phyloP scores from a whole-genome alignment of 2,329 filamentous ascomycete genomes.

The Zymoseptoria passerinii region DNA sequence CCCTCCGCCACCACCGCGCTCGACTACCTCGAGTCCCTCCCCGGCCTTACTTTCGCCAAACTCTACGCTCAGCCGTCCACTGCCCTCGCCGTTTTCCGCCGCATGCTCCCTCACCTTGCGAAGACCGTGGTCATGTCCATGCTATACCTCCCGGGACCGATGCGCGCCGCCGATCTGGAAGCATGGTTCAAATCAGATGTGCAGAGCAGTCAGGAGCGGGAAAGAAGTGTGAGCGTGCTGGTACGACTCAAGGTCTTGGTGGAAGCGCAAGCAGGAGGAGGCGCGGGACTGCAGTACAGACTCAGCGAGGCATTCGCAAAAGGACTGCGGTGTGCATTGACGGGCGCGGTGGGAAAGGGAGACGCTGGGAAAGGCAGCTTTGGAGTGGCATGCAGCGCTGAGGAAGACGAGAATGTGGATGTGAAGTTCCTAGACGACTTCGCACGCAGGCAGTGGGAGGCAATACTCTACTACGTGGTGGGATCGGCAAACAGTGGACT shows the following conservation, averaged over 20 bases:
- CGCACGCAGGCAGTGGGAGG: constrained; percentile 86
- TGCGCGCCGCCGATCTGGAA: constrained; percentile 74
- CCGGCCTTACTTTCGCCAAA: constrained; percentile 79
- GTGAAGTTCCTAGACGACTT: constrained; percentile 72
- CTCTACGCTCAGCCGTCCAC: constrained; percentile 96
- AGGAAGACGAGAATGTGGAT: constrained; percentile 56
- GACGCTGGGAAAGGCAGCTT: constrained; percentile 83
- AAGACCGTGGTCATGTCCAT: constrained; percentile 95
- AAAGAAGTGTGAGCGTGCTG: constrained; percentile 74
- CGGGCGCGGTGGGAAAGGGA: constrained; percentile 43
- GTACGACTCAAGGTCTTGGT: constrained; percentile 78
- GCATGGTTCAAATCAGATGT: constrained; percentile 66
- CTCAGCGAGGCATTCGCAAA: constrained; percentile 74
- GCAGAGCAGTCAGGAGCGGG: constrained; percentile 50
- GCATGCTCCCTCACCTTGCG: constrained; percentile 89
- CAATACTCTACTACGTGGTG: constrained; percentile 92
- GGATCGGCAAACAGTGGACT: constrained; percentile 54
- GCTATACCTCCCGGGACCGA: constrained; percentile 77
- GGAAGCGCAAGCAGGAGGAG: constrained; percentile 49
- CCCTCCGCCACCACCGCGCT: constrained; percentile 55
- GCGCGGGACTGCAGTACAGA: constrained; percentile 62
- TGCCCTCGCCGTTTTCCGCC: constrained; percentile 87
- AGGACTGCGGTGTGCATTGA: constrained; percentile 78
- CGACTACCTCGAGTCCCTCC: constrained; percentile 88
- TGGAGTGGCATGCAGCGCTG: constrained; percentile 67